Percentiles rank a stretch among this genome's conserved stretches.
Evolutionary conservation across 305 asterid species (phyloP).

Genomic region (Euphrasia arctica): DNA sequence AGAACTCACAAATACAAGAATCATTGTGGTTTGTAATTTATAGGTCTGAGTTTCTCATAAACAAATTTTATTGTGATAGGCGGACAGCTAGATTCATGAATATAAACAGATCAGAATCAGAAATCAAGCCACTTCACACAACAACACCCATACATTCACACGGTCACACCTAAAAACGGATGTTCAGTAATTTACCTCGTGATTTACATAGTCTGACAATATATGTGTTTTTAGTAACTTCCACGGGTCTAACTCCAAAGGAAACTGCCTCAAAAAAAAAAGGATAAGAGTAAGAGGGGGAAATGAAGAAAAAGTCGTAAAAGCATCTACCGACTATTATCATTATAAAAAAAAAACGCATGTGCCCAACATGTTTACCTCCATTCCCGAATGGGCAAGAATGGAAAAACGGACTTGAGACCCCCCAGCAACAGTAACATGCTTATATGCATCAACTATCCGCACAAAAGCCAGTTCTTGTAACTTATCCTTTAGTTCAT

Average conservation of each 20-base stretch:
- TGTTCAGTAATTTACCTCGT: slow-evolving; percentile 60
- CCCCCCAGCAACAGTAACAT: slow-evolving; percentile 74
- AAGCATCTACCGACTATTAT: slow-evolving; percentile 31
- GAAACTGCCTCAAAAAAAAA: slow-evolving; percentile 63
- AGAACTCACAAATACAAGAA: background rate
- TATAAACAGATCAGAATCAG: slow-evolving; percentile 14
- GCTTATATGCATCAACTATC: slow-evolving; percentile 90
- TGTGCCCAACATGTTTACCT: slow-evolving; percentile 52
- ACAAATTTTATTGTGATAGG: slow-evolving; percentile 11
- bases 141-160: background rate
- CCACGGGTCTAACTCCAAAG: slow-evolving; percentile 92
- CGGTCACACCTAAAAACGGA: background rate
- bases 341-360: slow-evolving; percentile 29
- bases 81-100: slow-evolving; percentile 15
- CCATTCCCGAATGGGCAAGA: slow-evolving; percentile 80
- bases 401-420: slow-evolving; percentile 79
- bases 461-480: slow-evolving; percentile 74
- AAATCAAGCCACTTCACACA: slow-evolving; percentile 22
- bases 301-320: slow-evolving; percentile 21
- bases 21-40: slow-evolving; percentile 1
- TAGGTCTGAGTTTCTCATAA: slow-evolving; percentile 21
- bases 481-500: slow-evolving; percentile 74
- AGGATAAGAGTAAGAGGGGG: background rate
- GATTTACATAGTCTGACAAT: slow-evolving; percentile 73
- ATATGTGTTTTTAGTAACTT: slow-evolving; percentile 72